A percentile compares a stretch with the other conserved stretches of the same genome.
Evolutionary conservation across 2,329 filamentous ascomycete species (phyloP).

Genomic region (Geosmithia flava): DNA sequence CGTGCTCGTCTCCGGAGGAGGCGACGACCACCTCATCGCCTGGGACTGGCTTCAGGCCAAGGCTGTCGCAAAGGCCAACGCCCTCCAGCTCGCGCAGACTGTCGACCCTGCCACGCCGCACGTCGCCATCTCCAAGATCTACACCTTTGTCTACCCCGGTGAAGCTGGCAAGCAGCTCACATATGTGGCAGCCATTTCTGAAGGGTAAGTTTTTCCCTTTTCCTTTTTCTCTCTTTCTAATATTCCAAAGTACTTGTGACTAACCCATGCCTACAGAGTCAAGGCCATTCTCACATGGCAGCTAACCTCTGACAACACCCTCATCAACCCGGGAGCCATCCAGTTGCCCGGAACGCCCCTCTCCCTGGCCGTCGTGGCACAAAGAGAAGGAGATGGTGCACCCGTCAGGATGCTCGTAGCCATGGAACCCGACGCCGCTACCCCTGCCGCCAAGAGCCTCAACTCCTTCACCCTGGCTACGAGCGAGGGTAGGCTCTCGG

Average conservation of each 20-base stretch:
- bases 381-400: slow-evolving; percentile 2
- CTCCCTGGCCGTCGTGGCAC: slow-evolving; percentile 26
- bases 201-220: slow-evolving; percentile 34
- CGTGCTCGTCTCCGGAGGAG: slow-evolving; percentile 75
- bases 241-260: slow-evolving; percentile 1
- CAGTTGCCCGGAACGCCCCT: slow-evolving; percentile 54
- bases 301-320: slow-evolving; percentile 31
- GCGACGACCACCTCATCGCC: slow-evolving; percentile 63
- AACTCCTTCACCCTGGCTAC: slow-evolving; percentile 16
- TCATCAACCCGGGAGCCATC: slow-evolving; percentile 35
- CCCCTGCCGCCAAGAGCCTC: slow-evolving; percentile 14
- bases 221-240: background rate
- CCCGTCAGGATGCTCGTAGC: slow-evolving; percentile 22
- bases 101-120: slow-evolving; percentile 22
- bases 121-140: slow-evolving; percentile 33
- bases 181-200: slow-evolving; percentile 37
- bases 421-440: slow-evolving; percentile 21
- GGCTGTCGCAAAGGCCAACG: slow-evolving; percentile 39
- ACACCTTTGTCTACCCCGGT: slow-evolving; percentile 18
- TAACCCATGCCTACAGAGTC: slow-evolving; percentile 22
- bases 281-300: slow-evolving; percentile 55
- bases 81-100: slow-evolving; percentile 31
- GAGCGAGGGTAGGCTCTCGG: slow-evolving; percentile 18
- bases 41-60: slow-evolving; percentile 65
- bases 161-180: slow-evolving; percentile 24